Evolutionary conservation across 2,329 filamentous ascomycete species (phyloP).

Genomic region (Xylaria sp.): DNA sequence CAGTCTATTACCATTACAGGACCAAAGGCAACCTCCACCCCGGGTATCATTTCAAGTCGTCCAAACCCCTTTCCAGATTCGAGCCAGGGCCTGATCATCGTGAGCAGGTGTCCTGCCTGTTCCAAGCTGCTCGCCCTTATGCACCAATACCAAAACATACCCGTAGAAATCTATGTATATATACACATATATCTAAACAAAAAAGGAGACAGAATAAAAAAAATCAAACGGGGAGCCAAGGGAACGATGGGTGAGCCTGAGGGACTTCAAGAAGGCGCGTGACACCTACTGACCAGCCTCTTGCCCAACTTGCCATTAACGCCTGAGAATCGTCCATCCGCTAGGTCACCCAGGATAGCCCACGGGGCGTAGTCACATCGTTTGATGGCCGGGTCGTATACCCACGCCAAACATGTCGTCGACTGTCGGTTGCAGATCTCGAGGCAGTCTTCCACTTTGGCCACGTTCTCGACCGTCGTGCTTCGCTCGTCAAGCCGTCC

Average conservation of each 20-base stretch:
- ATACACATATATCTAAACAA: constrained; percentile 34
- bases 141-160: constrained; percentile 35
- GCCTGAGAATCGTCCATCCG: constrained; percentile 52
- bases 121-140: constrained; percentile 35
- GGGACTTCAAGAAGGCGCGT: constrained; percentile 38
- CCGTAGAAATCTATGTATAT: constrained; percentile 34
- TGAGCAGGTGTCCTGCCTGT: constrained; percentile 24
- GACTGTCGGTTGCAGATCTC: constrained; percentile 55
- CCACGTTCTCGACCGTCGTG: constrained; percentile 53
- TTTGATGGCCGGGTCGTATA: constrained; percentile 55
- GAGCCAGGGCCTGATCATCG: constrained; percentile 30
- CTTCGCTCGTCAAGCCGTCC: constrained; percentile 60
- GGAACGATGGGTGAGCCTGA: constrained; percentile 1
- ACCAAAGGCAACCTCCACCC: constrained; percentile 40
- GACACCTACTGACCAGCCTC: constrained; percentile 44
- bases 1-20: constrained; percentile 44
- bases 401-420: constrained; percentile 63
- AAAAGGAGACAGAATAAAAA: constrained; percentile 6
- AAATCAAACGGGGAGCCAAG: constrained; percentile 26
- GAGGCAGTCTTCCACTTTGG: constrained; percentile 57
- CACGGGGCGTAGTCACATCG: constrained; percentile 61
- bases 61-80: constrained; percentile 37
- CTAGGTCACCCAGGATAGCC: constrained; percentile 59
- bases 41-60: constrained; percentile 49
- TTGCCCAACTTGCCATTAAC: constrained; percentile 51